Conservation (phyloP, 2,329 filamentous ascomycete species). For the Tolypocladium tropicale region DNA sequence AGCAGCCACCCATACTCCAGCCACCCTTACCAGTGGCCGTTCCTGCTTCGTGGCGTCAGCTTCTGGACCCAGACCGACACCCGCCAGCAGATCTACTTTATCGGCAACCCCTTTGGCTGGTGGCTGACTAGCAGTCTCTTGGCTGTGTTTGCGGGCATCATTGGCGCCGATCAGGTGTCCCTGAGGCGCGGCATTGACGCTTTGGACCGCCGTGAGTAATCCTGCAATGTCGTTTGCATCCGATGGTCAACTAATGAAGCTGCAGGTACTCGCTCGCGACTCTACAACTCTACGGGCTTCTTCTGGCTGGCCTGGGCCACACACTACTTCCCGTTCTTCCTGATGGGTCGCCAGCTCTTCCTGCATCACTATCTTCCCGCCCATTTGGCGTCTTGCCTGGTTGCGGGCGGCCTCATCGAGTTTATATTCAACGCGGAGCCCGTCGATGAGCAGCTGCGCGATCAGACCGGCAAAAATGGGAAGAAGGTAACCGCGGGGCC, state of each 20-base stretch:
- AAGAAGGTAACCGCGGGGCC: slow-evolving; percentile 28
- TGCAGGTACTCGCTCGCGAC: slow-evolving; percentile 73
- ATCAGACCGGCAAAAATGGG: slow-evolving; percentile 23
- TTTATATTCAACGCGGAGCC: slow-evolving; percentile 94
- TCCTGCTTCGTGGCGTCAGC: slow-evolving; percentile 90
- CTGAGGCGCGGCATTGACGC: slow-evolving; percentile 88
- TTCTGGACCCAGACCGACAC: slow-evolving; percentile 99
- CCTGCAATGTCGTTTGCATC: too few relatives aligned
- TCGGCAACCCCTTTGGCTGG: slow-evolving; percentile 95
- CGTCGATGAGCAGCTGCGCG: slow-evolving; percentile 39
- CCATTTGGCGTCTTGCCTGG: slow-evolving; percentile 80
- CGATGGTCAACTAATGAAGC: slow-evolving; percentile 17
- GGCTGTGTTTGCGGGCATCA: slow-evolving; percentile 85
- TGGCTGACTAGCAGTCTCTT: slow-evolving; percentile 90
- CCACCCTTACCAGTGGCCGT: slow-evolving; percentile 94
- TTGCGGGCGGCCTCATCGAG: slow-evolving; percentile 84
- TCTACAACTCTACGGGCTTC: slow-evolving; percentile 98
- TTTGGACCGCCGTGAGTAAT: slow-evolving; percentile 75
- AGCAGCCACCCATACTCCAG: slow-evolving; percentile 95
- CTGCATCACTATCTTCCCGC: slow-evolving; percentile 95
- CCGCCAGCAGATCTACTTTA: slow-evolving; percentile 94
- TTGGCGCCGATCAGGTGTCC: slow-evolving; percentile 87
- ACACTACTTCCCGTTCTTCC: slow-evolving; percentile 94
- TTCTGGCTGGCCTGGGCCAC: slow-evolving; percentile 98
- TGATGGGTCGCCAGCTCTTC: slow-evolving; percentile 98